These are phyloP conservation scores for Alternaria angustiovoidea DNA, from an alignment of 2,329 filamentous ascomycete genomes.

Conservation along the genomic window DNA sequence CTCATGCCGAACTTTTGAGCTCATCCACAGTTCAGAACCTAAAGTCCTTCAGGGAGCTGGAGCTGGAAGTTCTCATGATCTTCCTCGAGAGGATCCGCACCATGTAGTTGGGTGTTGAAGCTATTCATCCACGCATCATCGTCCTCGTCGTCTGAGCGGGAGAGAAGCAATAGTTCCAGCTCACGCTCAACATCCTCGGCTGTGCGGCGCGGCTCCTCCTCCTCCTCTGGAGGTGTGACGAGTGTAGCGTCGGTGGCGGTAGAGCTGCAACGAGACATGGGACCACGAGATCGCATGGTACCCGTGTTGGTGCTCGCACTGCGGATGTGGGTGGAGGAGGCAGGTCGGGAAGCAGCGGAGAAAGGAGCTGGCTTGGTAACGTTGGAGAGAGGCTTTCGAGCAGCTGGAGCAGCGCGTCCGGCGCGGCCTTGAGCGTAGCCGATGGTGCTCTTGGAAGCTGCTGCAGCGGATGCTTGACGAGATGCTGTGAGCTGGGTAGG, in stretches of 20 bases:
- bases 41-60: slow-evolving; percentile 43
- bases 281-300: slow-evolving; percentile 23
- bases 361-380: slow-evolving; percentile 43
- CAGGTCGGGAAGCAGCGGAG: slow-evolving; percentile 33
- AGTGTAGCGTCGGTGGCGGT: slow-evolving; percentile 43
- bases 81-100: slow-evolving; percentile 36
- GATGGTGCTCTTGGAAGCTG: slow-evolving; percentile 79
- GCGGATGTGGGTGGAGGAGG: slow-evolving; percentile 27
- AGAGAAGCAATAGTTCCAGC: slow-evolving; percentile 39
- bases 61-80: slow-evolving; percentile 45
- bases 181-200: slow-evolving; percentile 48
- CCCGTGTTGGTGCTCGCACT: slow-evolving; percentile 20
- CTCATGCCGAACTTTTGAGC: not conserved
- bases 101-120: slow-evolving; percentile 38
- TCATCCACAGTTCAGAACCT: not conserved
- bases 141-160: slow-evolving; percentile 39
- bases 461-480: slow-evolving; percentile 68
- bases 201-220: slow-evolving; percentile 35
- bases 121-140: slow-evolving; percentile 43
- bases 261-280: slow-evolving; percentile 47
- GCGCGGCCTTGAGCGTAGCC: slow-evolving; percentile 82
- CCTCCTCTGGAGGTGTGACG: slow-evolving; percentile 30
- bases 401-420: slow-evolving; percentile 54
- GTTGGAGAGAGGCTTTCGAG: slow-evolving; percentile 49
- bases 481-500: slow-evolving; percentile 59